These are phyloP conservation scores for Globisporangium solare DNA, from an alignment of 352 stramenopile genomes.

Conservation along the genomic window DNA sequence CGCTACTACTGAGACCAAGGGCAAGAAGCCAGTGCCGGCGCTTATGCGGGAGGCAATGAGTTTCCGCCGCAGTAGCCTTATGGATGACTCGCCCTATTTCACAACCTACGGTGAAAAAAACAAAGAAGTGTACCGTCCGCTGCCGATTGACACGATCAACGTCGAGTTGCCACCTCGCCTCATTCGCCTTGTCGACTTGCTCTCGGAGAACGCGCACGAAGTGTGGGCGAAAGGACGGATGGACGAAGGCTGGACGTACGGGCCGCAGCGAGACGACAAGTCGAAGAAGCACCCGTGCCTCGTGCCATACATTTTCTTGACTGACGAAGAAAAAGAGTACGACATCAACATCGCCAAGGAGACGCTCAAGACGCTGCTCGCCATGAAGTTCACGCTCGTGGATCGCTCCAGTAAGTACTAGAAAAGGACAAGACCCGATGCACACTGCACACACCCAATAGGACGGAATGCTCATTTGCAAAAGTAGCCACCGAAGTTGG, in stretches of 20 bases:
- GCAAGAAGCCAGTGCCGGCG: slow-evolving; percentile 47
- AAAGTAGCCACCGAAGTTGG: no score
- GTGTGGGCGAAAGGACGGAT: slow-evolving; percentile 85
- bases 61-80: slow-evolving; percentile 71
- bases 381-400: slow-evolving; percentile 82
- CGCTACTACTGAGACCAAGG: slow-evolving; percentile 20
- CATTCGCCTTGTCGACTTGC: slow-evolving; percentile 68
- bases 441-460: background rate
- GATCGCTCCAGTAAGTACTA: slow-evolving; percentile 63
- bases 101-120: slow-evolving; percentile 59
- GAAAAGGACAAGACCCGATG: no score
- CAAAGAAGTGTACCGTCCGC: slow-evolving; percentile 60
- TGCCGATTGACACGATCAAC: slow-evolving; percentile 73
- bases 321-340: slow-evolving; percentile 86
- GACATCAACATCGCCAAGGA: slow-evolving; percentile 86
- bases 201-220: slow-evolving; percentile 85
- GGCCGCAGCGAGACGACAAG: slow-evolving; percentile 67
- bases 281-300: slow-evolving; percentile 82
- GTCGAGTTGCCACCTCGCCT: slow-evolving; percentile 62
- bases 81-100: slow-evolving; percentile 75
- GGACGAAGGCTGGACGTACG: slow-evolving; percentile 86
- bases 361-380: slow-evolving; percentile 84
- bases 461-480: no score
- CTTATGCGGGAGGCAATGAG: slow-evolving; percentile 69
- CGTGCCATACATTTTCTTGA: slow-evolving; percentile 88